These are phyloP conservation scores for Sporothrix euskadiensis DNA, from an alignment of 2,329 filamentous ascomycete genomes.

Conservation along the genomic window DNA sequence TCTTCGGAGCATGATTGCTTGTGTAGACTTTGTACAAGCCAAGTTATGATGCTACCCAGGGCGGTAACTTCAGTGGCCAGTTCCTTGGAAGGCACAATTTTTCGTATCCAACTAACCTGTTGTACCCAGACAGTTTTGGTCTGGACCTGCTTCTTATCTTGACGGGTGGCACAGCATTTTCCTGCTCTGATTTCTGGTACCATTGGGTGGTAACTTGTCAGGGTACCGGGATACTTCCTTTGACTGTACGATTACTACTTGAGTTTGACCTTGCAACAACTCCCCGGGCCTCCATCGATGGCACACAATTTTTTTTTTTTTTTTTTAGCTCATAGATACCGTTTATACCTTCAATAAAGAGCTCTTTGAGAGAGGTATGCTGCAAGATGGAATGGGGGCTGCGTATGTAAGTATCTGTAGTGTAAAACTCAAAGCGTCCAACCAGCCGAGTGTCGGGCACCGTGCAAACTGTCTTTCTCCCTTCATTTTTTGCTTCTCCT, in stretches of 20 bases:
- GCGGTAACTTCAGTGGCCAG: background rate
- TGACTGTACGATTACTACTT: too few species aligned
- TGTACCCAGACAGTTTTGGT: background rate
- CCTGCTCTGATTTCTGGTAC: background rate
- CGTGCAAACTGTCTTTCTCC: too few species aligned
- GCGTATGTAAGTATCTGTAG: background rate
- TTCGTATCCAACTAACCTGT: background rate
- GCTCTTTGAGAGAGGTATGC: background rate
- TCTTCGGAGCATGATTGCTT: background rate
- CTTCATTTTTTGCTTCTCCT: background rate
- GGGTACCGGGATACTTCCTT: background rate
- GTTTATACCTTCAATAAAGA: background rate
- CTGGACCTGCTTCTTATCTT: background rate
- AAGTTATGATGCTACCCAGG: background rate
- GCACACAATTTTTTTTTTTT: background rate
- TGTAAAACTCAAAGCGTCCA: background rate
- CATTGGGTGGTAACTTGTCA: background rate
- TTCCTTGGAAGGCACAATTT: background rate
- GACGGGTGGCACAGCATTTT: background rate
- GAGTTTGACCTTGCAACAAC: background rate
- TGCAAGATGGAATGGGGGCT: background rate
- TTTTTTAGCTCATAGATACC: background rate
- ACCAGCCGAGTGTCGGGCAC: background rate
- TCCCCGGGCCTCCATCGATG: background rate
- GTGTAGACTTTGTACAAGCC: background rate